Evolutionary conservation across 2,329 filamentous ascomycete species (phyloP).

Genomic region (Exophiala bonariae): DNA sequence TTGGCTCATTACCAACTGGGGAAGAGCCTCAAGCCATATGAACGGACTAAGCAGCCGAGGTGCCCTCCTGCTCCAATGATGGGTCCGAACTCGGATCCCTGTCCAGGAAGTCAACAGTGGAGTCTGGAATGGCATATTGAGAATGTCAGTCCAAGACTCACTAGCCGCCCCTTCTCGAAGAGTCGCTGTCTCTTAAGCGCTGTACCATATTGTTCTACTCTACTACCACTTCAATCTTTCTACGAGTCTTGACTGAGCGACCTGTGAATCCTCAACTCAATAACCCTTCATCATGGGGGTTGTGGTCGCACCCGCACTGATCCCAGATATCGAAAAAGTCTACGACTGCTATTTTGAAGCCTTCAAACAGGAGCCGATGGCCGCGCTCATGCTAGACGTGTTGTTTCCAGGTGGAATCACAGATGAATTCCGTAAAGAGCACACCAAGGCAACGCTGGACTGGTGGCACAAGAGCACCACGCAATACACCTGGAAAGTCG

Average conservation of each 20-base stretch:
- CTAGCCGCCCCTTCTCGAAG: too few species aligned
- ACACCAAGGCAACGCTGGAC: slow-evolving; percentile 44
- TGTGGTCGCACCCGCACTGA: slow-evolving; percentile 46
- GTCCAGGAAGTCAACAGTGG: too few species aligned
- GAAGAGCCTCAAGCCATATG: too few species aligned
- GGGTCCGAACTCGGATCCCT: too few species aligned
- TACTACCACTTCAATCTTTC: too few species aligned
- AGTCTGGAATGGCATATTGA: too few species aligned
- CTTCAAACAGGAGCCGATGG: slow-evolving; percentile 35
- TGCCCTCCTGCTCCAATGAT: too few species aligned
- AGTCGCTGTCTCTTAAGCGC: neutral
- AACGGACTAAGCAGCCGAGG: too few species aligned
- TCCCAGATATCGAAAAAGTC: slow-evolving; percentile 47
- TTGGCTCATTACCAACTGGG: too few species aligned
- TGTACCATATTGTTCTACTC: too few species aligned
- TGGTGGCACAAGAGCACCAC: slow-evolving; percentile 36
- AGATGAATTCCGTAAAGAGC: slow-evolving; percentile 42
- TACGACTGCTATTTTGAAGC: slow-evolving; percentile 51
- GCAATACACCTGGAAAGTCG: slow-evolving; percentile 52
- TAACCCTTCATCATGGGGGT: slow-evolving; percentile 41
- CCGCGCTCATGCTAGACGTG: slow-evolving; percentile 41
- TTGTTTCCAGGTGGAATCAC: slow-evolving; percentile 40
- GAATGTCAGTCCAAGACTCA: neutral
- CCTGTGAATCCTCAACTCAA: neutral
- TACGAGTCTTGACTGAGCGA: neutral